phyloP scores from a whole-genome alignment of 352 stramenopile species.

The Pythium guiyangense region DNA sequence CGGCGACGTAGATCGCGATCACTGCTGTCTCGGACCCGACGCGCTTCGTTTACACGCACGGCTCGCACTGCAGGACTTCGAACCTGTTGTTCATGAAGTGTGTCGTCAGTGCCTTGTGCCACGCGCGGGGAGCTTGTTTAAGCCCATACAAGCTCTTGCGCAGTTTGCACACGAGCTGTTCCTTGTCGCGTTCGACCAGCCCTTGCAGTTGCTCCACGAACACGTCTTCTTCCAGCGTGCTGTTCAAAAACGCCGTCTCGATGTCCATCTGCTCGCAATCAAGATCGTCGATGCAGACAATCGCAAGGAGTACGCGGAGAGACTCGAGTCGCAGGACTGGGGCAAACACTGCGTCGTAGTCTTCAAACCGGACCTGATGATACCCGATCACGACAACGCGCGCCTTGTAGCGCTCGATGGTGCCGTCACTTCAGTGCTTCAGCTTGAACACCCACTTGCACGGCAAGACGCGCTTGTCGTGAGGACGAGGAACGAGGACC shows the following conservation, averaged over 20 bases:
- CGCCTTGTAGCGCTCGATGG: too few relatives aligned
- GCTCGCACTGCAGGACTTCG: slow-evolving; percentile 5
- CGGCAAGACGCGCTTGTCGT: too few relatives aligned
- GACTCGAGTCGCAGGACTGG: not conserved
- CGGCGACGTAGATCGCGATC: slow-evolving; percentile 16
- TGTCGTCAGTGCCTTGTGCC: slow-evolving; percentile 7
- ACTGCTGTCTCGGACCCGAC: not conserved
- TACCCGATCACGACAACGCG: too few relatives aligned
- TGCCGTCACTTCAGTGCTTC: too few relatives aligned
- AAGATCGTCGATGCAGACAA: not conserved
- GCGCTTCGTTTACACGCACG: slow-evolving; percentile 6
- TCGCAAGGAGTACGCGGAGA: not conserved
- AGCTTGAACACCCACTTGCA: too few relatives aligned
- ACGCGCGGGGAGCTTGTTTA: not conserved
- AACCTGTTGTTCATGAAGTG: too few relatives aligned
- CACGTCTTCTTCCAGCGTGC: not conserved
- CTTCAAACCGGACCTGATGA: too few relatives aligned
- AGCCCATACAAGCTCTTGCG: not conserved
- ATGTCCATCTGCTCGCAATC: slow-evolving; percentile 1
- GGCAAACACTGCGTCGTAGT: not conserved
- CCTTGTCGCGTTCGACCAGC: not conserved
- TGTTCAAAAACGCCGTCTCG: not conserved
- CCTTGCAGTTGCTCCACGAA: not conserved
- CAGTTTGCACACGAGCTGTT: too few relatives aligned
- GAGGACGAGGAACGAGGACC: too few relatives aligned